phyloP scores from a whole-genome alignment of 1,284 basidiomycete genomes.

The Microbotryum silenes-acaulis region DNA sequence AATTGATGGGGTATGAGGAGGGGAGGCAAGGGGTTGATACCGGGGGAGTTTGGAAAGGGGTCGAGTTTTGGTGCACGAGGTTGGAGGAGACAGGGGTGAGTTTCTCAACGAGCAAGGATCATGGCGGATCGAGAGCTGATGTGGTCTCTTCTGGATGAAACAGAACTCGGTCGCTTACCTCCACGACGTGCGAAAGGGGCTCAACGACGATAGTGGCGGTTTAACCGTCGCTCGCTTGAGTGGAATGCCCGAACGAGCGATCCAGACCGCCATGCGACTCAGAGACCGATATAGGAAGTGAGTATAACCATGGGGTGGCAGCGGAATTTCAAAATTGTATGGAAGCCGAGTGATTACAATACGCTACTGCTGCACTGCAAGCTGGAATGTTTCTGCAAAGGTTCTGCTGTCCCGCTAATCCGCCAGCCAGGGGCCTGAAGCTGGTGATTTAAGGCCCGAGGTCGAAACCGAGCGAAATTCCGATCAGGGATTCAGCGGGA shows the following conservation, averaged over 20 bases:
- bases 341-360: too few relatives aligned
- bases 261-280: slow-evolving; percentile 6
- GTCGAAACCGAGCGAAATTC: too few relatives aligned
- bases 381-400: too few relatives aligned
- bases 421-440: too few relatives aligned
- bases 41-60: slow-evolving; percentile 41
- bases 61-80: slow-evolving; percentile 83
- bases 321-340: too few relatives aligned
- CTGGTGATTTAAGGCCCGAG: too few relatives aligned
- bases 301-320: too few relatives aligned
- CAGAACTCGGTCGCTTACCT: slow-evolving; percentile 69
- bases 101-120: slow-evolving; percentile 7
- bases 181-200: slow-evolving; percentile 68
- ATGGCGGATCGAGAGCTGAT: slow-evolving; percentile 6
- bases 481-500: too few relatives aligned
- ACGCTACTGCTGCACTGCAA: too few relatives aligned
- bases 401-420: too few relatives aligned
- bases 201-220: slow-evolving; percentile 87
- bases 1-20: slow-evolving; percentile 55
- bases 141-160: not conserved
- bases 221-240: slow-evolving; percentile 83
- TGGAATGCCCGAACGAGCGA: slow-evolving; percentile 56
- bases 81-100: slow-evolving; percentile 65
- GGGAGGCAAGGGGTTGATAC: slow-evolving; percentile 15
- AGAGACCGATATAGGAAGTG: too few relatives aligned